These are phyloP conservation scores for Pseudozyma pruni DNA, from an alignment of 1,284 basidiomycete genomes.

Conservation along the genomic window DNA sequence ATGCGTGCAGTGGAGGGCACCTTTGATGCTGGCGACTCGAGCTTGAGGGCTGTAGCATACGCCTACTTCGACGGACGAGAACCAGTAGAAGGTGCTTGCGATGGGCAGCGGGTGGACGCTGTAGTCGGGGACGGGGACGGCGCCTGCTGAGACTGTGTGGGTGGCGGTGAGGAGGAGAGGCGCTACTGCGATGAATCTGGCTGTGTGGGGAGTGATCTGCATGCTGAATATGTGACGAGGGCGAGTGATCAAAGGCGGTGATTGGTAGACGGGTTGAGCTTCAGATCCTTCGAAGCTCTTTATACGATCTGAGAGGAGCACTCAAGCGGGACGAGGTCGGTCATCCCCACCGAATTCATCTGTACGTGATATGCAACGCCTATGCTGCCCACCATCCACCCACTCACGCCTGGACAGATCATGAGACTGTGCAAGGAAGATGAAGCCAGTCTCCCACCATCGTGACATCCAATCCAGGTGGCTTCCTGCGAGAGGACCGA, in stretches of 20 bases:
- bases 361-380: neutral
- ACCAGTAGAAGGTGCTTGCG: constrained; percentile 37
- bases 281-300: too few species aligned
- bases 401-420: neutral
- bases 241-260: neutral
- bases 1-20: constrained; percentile 26
- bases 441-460: too few species aligned
- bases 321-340: neutral
- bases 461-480: too few species aligned
- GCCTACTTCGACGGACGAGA: constrained; percentile 42
- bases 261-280: too few species aligned
- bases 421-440: too few species aligned
- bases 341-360: constrained; percentile 1
- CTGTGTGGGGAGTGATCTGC: neutral
- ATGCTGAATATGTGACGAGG: neutral
- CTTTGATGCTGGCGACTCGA: constrained; percentile 30
- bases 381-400: neutral
- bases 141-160: neutral
- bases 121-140: constrained; percentile 5
- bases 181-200: neutral
- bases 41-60: constrained; percentile 36
- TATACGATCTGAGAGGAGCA: too few species aligned
- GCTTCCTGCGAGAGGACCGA: too few species aligned
- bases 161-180: neutral
- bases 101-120: neutral